A percentile compares a stretch with the other conserved stretches of the same genome.
Evolutionary conservation across 139 green algal genomes (phyloP).

Genomic region (Chlorella sp.): DNA sequence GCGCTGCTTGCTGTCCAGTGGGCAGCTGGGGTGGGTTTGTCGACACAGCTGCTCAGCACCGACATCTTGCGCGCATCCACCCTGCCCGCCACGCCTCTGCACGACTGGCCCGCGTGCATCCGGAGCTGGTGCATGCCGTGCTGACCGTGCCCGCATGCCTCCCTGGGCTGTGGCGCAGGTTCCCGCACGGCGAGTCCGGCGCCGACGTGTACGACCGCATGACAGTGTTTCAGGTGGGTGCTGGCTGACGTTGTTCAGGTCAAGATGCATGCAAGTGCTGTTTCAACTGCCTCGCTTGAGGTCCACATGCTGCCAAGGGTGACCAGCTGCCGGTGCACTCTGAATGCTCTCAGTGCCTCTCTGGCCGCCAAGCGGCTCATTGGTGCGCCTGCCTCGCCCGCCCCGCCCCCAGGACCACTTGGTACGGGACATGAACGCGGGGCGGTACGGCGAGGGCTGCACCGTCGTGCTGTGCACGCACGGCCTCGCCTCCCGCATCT

Average conservation of each 20-base stretch:
- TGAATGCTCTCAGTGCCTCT: neutral
- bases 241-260: too few species aligned
- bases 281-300: neutral
- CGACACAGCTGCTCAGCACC: too few species aligned
- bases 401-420: slow-evolving; percentile 55
- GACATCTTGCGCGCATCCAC: too few species aligned
- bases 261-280: too few species aligned
- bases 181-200: slow-evolving; percentile 87
- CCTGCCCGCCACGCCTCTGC: too few species aligned
- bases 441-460: slow-evolving; percentile 68
- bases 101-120: too few species aligned
- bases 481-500: slow-evolving; percentile 84
- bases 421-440: slow-evolving; percentile 62
- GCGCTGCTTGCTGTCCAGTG: too few species aligned
- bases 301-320: neutral
- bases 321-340: neutral
- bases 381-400: neutral
- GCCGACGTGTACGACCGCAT: slow-evolving; percentile 94
- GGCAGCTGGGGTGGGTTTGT: too few species aligned
- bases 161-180: too few species aligned
- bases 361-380: neutral
- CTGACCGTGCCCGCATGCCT: too few species aligned
- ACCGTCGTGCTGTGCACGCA: slow-evolving; percentile 87
- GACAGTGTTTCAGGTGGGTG: slow-evolving; percentile 78
- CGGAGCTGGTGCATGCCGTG: too few species aligned